Evolutionary conservation across 805 yeast genomes (phyloP).

Genomic region (Yarrowia sp.): DNA sequence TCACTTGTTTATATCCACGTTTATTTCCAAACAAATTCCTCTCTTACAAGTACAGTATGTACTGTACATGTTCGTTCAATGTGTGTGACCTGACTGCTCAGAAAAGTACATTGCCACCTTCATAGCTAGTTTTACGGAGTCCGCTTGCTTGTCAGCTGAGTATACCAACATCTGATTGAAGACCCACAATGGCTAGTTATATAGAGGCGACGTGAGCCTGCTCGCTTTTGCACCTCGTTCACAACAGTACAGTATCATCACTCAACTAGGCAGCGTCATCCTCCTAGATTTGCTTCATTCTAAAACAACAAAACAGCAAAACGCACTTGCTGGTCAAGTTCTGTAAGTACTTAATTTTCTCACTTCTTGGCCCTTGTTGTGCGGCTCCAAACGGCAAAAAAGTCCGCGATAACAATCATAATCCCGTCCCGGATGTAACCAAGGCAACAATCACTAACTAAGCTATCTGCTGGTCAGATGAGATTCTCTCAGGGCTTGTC

Average conservation of each 20-base stretch:
- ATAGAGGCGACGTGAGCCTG: neutral
- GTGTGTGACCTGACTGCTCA: neutral
- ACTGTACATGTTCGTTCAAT: no score
- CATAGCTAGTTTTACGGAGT: no score
- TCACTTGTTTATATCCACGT: no score
- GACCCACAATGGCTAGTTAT: neutral
- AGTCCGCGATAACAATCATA: neutral
- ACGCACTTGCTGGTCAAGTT: conserved; percentile 7
- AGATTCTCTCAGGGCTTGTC: neutral
- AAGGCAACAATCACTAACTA: neutral
- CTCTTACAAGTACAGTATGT: no score
- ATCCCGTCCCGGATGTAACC: no score
- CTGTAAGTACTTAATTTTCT: neutral
- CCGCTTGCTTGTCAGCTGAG: no score
- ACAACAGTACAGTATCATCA: neutral
- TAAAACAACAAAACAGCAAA: neutral
- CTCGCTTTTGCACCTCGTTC: neutral
- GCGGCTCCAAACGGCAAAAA: neutral
- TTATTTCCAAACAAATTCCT: no score
- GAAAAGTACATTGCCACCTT: neutral
- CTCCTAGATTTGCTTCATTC: neutral
- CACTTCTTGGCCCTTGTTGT: neutral
- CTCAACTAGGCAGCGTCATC: neutral
- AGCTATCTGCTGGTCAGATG: conserved; percentile 11
- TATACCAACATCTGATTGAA: neutral